Evolutionary conservation across 1,284 basidiomycete genomes (phyloP).

Genomic region (Cutaneotrichosporon cavernicola): DNA sequence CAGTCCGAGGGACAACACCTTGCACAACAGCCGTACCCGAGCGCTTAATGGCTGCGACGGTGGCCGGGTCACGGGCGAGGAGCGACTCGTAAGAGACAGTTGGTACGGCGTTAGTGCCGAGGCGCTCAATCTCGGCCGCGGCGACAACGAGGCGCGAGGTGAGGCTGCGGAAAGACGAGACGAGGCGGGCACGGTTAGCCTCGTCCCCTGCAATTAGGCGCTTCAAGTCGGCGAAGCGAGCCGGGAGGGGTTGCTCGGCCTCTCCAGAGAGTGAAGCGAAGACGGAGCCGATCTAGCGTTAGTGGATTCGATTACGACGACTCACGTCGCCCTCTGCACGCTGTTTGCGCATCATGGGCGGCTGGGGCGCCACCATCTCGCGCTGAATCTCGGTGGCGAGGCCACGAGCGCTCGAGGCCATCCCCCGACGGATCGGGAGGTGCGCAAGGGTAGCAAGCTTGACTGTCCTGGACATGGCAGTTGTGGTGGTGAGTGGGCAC

Average conservation of each 20-base stretch:
- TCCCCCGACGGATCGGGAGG: background rate
- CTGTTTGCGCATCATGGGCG: slow-evolving; percentile 12
- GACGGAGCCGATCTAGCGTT: slow-evolving; percentile 58
- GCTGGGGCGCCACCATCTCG: background rate
- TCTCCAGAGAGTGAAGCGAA: slow-evolving; percentile 61
- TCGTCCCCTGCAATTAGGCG: slow-evolving; percentile 54
- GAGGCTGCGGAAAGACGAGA: slow-evolving; percentile 62
- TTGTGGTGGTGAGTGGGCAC: background rate
- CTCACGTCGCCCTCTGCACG: slow-evolving; percentile 27
- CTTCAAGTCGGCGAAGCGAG: slow-evolving; percentile 64
- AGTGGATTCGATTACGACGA: background rate
- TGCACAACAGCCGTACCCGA: slow-evolving; percentile 64
- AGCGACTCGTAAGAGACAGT: slow-evolving; percentile 59
- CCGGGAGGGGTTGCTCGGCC: slow-evolving; percentile 56
- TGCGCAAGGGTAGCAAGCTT: background rate
- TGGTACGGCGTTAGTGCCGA: slow-evolving; percentile 59
- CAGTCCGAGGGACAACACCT: slow-evolving; percentile 60
- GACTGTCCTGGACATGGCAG: background rate
- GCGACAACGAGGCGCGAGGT: slow-evolving; percentile 58
- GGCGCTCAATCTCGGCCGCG: slow-evolving; percentile 56
- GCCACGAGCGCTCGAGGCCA: slow-evolving; percentile 1
- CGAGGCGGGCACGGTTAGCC: slow-evolving; percentile 56
- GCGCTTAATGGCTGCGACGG: slow-evolving; percentile 58
- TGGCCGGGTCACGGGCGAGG: slow-evolving; percentile 53
- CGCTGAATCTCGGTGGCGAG: background rate